phyloP scores from a whole-genome alignment of 176 grass and related monocot species.

The Oryza brachyantha region DNA sequence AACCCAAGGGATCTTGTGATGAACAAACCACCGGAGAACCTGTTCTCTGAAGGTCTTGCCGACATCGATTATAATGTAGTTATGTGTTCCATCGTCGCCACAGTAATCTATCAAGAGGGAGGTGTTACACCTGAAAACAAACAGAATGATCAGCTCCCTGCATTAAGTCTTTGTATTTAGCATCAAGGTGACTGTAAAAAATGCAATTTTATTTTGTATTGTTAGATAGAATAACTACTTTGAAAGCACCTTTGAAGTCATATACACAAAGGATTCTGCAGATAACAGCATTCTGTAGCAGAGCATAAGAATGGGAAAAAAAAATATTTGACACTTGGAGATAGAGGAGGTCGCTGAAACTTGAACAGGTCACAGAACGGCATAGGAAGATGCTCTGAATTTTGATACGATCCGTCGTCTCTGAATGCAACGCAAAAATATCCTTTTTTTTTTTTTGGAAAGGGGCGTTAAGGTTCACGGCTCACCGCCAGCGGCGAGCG shows the following conservation, averaged over 20 bases:
- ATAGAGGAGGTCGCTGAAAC: too few species aligned
- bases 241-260: neutral
- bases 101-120: slow-evolving; percentile 86
- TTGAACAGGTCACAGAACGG: neutral
- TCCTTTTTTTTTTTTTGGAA: too few species aligned
- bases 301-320: too few species aligned
- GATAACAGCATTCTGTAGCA: neutral
- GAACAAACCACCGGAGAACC: slow-evolving; percentile 74
- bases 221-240: neutral
- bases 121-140: slow-evolving; percentile 64
- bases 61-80: slow-evolving; percentile 64
- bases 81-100: slow-evolving; percentile 42
- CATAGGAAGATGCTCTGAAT: neutral
- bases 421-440: too few species aligned
- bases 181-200: neutral
- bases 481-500: too few species aligned
- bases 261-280: too few species aligned
- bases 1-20: slow-evolving; percentile 56
- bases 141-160: neutral
- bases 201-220: neutral
- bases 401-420: too few species aligned
- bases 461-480: too few species aligned
- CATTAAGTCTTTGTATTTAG: neutral
- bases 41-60: slow-evolving; percentile 84
- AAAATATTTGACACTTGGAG: too few species aligned